Conservation (phyloP, 352 stramenopile species). For the Pythium phragmitis region DNA sequence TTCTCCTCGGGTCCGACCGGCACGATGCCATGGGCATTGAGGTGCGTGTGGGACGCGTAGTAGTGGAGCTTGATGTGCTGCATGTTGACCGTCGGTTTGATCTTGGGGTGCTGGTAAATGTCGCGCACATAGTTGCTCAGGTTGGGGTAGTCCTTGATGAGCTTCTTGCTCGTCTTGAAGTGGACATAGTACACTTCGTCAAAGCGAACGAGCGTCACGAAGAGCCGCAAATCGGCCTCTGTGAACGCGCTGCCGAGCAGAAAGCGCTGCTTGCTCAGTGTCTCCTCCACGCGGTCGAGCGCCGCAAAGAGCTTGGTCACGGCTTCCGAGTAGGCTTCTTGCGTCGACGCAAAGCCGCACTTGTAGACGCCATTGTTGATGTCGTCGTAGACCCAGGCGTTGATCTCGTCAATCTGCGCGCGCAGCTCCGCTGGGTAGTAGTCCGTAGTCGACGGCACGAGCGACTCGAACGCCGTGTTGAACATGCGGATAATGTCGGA, state of each 20-base stretch:
- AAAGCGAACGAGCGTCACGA: slow-evolving; percentile 79
- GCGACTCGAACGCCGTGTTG: slow-evolving; percentile 73
- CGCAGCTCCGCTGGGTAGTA: slow-evolving; percentile 80
- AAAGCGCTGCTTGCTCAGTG: slow-evolving; percentile 66
- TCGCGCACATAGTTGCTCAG: slow-evolving; percentile 80
- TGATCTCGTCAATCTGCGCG: slow-evolving; percentile 87
- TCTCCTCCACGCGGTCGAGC: slow-evolving; percentile 71
- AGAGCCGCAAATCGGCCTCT: slow-evolving; percentile 81
- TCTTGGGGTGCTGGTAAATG: slow-evolving; percentile 92
- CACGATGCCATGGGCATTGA: slow-evolving; percentile 95
- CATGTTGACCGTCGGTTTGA: slow-evolving; percentile 92
- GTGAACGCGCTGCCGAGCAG: slow-evolving; percentile 65
- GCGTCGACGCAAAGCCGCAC: slow-evolving; percentile 88
- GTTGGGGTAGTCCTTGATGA: slow-evolving; percentile 88
- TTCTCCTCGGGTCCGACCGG: slow-evolving; percentile 72
- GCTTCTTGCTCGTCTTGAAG: slow-evolving; percentile 89
- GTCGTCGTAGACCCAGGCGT: slow-evolving; percentile 91
- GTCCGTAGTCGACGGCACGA: slow-evolving; percentile 67
- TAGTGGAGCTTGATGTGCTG: slow-evolving; percentile 97
- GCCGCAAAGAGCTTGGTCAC: slow-evolving; percentile 65
- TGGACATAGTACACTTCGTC: slow-evolving; percentile 85
- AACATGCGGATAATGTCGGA: slow-evolving; percentile 94
- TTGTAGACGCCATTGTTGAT: slow-evolving; percentile 94
- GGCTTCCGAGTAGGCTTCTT: slow-evolving; percentile 87
- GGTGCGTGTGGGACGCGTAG: slow-evolving; percentile 91